Base-by-base conservation (phyloP, 345 rosid genomes). In the Brassica juncea region DNA sequence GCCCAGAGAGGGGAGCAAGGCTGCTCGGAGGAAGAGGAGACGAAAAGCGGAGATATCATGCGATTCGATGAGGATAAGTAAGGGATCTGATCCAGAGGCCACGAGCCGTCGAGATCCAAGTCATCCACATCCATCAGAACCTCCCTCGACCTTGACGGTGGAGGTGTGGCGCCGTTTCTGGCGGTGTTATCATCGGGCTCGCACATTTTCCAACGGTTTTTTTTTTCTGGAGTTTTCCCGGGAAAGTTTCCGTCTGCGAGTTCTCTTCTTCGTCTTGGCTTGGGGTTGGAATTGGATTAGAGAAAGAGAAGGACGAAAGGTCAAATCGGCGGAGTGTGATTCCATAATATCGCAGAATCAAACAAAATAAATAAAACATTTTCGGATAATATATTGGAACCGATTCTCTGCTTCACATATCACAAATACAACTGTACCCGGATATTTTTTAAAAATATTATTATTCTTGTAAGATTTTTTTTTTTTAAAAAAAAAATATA, bases 1-100 rank as follows among this genome's bases (percentile, higher is more conserved):
- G 92, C 92, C 94, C 97, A 92, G 5, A 94, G 93, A 83, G 98
- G 97, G 5, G 98, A 92, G 71, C 83, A 84, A 47, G 97, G 97
- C 78, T 79, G 94, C 10, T 90, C 97, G 14, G 97, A 70, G 66
- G 91, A 77, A 66, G 39, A 83, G 0, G 47, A 80, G 19, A 77
- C 31, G 47, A 88, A 60, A 52, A 85, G 64, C 0, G 97, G 92
- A 30, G 97, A 92, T 12, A 77, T 68, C 84, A 86, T 71, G 25
- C 89, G 93, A 34, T 84, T 86, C 14, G 89, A 61, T 19, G 77
- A 60, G 5, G 74, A 77, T 59, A 68, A 65, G 76, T 82, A 87
- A 71, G 88, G 83, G 82, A 87, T 80, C 80, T 88, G 97, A 85
- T 94, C 97, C 75, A 88, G 81, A 12, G 96, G 86, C 97, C 97